Conservation (phyloP, 495 filamentous ascomycete genomes). For the Echria macrotheca region DNA sequence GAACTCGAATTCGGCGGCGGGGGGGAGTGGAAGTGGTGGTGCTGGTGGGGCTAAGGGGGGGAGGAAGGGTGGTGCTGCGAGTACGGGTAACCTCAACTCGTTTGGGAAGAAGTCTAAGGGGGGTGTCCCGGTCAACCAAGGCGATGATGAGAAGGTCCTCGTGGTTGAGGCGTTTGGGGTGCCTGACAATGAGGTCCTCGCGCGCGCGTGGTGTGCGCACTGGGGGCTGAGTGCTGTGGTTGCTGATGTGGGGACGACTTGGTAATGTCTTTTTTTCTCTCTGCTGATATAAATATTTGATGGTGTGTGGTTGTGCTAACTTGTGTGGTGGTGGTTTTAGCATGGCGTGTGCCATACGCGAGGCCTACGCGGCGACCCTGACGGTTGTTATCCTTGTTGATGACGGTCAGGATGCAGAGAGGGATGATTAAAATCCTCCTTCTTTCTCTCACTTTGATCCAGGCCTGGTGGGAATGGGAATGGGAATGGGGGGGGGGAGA, state of each 20-base stretch:
- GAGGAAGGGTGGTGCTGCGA: not conserved
- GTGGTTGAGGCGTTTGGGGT: conserved; percentile 67
- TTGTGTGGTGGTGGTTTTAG: conserved; percentile 24
- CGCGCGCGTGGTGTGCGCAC: conserved; percentile 65
- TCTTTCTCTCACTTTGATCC: not conserved
- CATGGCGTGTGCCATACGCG: conserved; percentile 64
- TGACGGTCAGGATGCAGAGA: conserved; percentile 19
- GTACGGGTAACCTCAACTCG: not conserved
- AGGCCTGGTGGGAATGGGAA: not conserved
- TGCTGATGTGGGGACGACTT: conserved; percentile 61
- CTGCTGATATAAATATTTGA: not conserved
- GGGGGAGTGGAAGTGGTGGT: too few species aligned
- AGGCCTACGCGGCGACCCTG: conserved; percentile 64
- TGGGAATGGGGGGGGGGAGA: too few species aligned
- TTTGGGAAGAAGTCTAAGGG: not conserved
- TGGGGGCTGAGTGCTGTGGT: conserved; percentile 63
- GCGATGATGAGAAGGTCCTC: conserved; percentile 54
- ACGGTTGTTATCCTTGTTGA: conserved; percentile 62
- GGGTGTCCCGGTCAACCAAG: conserved; percentile 12
- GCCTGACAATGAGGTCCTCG: conserved; percentile 66
- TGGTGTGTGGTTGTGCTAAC: conserved; percentile 9
- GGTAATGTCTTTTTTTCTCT: conserved; percentile 37
- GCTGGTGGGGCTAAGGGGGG: too few species aligned
- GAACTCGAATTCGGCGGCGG: too few species aligned
- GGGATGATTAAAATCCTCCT: conserved; percentile 21